Evolutionary conservation across 352 stramenopile genomes (phyloP), one percentile per base, ranked within the genome.

Genomic region (Globisporangium cylindrosporum): DNA sequence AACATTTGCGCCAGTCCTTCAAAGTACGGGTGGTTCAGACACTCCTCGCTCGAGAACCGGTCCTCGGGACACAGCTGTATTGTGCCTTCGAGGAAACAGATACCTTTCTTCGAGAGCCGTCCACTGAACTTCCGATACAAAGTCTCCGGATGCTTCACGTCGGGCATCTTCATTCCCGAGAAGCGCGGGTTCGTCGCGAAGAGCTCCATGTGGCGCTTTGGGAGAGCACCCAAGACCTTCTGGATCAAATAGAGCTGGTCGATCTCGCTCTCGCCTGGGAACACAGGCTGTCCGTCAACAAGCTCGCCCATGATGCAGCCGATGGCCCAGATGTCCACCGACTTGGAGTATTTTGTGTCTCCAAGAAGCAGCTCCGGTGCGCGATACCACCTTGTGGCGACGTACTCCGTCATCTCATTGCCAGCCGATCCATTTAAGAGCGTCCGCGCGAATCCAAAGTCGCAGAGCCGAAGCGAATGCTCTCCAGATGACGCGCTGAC

Each of bases 171-270:
- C 29, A 98, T 76, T 0, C 94, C 93, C 0, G 90, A 90, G 62
- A 98, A 98, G 2, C 93, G 77, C 32, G 92, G 87, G 67, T 98
- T 98, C 22, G 81, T 77, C 48, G 94, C 78, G 66, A 98, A 98
- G 2, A 98, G 73, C 70, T 98, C 86, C 80, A 94, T 93, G 67
- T 98, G 93, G 4, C 84, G 86, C 68, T 94, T 88, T n/a, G 93
- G 93, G 18, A 98, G 94, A 54, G 97, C 98, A 0, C 98, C 98
- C 10, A 99, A 84, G 54, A 99, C 84, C 73, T 99, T 99, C 74
- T 99, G 99, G 67, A 99, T 99, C 75, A 99, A 89, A 22, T 99
- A 98, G 3, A 99, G 82, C 86, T 99, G 97, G 72, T 99, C 98
- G 22, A 99, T 98, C 63, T 98, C 97, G 41, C 92, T 99, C 73